Conservation (phyloP, 345 rosid genomes). For the Erysimum cheiranthoides region DNA sequence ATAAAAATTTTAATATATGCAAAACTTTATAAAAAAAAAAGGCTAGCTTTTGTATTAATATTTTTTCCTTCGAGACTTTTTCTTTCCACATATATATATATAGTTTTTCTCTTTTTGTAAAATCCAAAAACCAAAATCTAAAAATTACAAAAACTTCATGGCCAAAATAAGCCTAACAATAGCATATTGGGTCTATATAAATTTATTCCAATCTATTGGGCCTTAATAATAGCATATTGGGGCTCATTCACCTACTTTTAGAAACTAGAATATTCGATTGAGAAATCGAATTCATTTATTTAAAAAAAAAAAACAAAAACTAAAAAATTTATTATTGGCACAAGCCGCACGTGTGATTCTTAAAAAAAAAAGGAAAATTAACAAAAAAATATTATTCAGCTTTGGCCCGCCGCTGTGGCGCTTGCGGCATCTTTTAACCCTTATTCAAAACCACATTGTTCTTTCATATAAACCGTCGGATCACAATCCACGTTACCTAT, state of each 20-base stretch:
- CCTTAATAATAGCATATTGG: not conserved
- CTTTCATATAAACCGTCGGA: slow-evolving; percentile 52
- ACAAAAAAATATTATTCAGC: slow-evolving; percentile 15
- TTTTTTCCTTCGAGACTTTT: no score
- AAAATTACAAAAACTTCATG: no score
- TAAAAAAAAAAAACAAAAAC: not conserved
- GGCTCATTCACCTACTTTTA: not conserved
- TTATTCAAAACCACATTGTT: slow-evolving; percentile 48
- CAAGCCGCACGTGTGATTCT: slow-evolving; percentile 38
- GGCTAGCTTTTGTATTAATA: no score
- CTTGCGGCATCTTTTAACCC: slow-evolving; percentile 28
- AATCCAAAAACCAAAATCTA: no score
- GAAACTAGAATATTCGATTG: not conserved
- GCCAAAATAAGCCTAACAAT: not conserved
- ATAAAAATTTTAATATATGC: no score
- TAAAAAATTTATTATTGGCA: slow-evolving; percentile 3
- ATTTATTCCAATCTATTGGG: not conserved
- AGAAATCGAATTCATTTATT: not conserved
- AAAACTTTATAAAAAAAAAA: no score
- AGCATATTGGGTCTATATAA: not conserved
- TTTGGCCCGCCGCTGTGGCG: slow-evolving; percentile 34
- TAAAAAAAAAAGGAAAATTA: not conserved
- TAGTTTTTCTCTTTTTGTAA: no score
- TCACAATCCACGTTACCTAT: slow-evolving; percentile 58
- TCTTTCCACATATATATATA: no score